Evolutionary conservation across 768 basidiomycete genomes (phyloP).

Genomic region (Lentinula guzmanii): DNA sequence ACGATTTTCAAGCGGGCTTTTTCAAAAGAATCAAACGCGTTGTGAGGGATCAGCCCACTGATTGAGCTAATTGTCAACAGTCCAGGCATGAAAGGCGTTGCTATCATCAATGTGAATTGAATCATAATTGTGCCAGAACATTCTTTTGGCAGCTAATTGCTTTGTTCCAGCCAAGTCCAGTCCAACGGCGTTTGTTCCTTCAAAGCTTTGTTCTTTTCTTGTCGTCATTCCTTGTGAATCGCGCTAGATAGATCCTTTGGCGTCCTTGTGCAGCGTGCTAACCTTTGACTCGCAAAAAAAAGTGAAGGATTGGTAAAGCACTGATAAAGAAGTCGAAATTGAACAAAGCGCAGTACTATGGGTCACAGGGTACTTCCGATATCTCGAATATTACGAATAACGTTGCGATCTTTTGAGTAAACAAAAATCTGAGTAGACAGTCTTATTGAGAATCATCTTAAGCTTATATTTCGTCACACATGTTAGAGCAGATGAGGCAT

Average conservation of each 20-base stretch:
- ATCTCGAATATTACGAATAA: no score
- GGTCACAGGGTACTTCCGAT: no score
- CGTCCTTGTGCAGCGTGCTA: no score
- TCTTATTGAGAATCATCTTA: no score
- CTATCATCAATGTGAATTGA: background rate
- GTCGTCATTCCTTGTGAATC: background rate
- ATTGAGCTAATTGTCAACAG: background rate
- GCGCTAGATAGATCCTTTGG: background rate
- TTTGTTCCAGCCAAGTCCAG: background rate
- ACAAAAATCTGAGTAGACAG: no score
- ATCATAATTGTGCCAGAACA: background rate
- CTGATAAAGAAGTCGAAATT: no score
- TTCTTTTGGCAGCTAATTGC: background rate
- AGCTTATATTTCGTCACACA: no score
- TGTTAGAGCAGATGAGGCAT: no score
- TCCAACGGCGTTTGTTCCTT: background rate
- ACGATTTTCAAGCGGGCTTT: background rate
- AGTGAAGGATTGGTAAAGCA: no score
- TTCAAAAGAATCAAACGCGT: background rate
- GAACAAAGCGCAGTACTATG: no score
- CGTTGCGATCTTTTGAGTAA: no score
- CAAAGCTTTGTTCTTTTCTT: background rate
- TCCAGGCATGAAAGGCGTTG: background rate
- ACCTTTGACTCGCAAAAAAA: no score
- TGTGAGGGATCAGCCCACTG: background rate